A percentile compares a stretch with the other conserved stretches of the same genome.
These are phyloP conservation scores for Beauveria asiatica DNA, from an alignment of 2,329 filamentous ascomycete species.

Conservation along the genomic window DNA sequence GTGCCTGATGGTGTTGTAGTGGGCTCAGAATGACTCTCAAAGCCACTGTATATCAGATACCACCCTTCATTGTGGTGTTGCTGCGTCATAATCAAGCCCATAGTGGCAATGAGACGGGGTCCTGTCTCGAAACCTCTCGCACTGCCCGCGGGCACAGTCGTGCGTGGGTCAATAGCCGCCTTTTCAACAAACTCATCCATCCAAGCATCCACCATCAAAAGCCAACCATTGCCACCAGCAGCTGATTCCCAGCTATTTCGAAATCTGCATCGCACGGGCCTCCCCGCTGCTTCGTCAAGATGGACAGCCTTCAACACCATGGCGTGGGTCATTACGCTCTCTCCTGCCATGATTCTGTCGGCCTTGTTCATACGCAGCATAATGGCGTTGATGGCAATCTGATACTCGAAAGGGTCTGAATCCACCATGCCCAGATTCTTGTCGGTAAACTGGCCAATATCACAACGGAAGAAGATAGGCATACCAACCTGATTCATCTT, in stretches of 20 bases:
- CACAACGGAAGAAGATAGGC: slow-evolving; percentile 82
- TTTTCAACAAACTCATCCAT: slow-evolving; percentile 80
- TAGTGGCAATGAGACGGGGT: slow-evolving; percentile 61
- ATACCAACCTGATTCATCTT: slow-evolving; percentile 69
- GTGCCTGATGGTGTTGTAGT: neutral
- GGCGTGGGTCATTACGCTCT: slow-evolving; percentile 81
- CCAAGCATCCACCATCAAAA: slow-evolving; percentile 79
- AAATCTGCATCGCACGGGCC: slow-evolving; percentile 70
- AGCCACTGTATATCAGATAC: neutral
- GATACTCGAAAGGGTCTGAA: slow-evolving; percentile 65
- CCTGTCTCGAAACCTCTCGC: slow-evolving; percentile 59
- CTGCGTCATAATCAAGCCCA: slow-evolving; percentile 49
- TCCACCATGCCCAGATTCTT: slow-evolving; percentile 68
- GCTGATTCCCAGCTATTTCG: slow-evolving; percentile 76
- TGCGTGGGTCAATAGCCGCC: slow-evolving; percentile 69
- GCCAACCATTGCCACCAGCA: slow-evolving; percentile 71
- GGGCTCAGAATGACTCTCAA: neutral
- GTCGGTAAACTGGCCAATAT: slow-evolving; percentile 78
- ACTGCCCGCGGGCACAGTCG: slow-evolving; percentile 57
- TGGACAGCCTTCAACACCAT: slow-evolving; percentile 89
- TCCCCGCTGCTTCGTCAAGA: slow-evolving; percentile 52
- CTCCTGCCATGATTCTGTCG: slow-evolving; percentile 62
- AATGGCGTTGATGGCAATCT: slow-evolving; percentile 71
- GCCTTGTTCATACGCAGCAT: slow-evolving; percentile 70
- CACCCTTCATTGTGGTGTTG: neutral